Percentiles rank a stretch among this genome's conserved stretches.
These are phyloP conservation scores for Pelargonium australe DNA, from an alignment of 441 rosid genomes.

Conservation along the genomic window DNA sequence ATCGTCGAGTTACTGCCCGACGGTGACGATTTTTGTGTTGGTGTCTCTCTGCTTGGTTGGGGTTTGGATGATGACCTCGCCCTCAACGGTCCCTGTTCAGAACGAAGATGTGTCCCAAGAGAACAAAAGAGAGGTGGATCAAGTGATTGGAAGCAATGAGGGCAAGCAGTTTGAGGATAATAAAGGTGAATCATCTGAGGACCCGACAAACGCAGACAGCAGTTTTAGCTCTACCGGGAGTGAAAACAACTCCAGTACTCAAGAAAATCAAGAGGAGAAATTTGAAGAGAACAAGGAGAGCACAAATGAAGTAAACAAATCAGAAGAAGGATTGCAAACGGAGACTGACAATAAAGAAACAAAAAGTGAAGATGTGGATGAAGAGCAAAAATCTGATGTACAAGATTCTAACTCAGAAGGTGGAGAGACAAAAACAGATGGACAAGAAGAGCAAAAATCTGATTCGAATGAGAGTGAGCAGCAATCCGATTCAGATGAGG, in stretches of 20 bases:
- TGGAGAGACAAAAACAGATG: slow-evolving; percentile 29
- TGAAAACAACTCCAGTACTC: slow-evolving; percentile 23
- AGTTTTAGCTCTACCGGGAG: slow-evolving; percentile 21
- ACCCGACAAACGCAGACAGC: slow-evolving; percentile 47
- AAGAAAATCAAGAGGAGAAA: slow-evolving; percentile 39
- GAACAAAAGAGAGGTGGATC: slow-evolving; percentile 47
- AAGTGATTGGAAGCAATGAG: slow-evolving; percentile 31
- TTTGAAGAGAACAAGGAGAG: slow-evolving; percentile 23
- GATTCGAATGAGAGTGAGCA: slow-evolving; percentile 34
- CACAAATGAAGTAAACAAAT: slow-evolving; percentile 29
- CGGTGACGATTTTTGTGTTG: slow-evolving; percentile 61
- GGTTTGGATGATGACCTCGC: slow-evolving; percentile 91
- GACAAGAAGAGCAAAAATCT: slow-evolving; percentile 37
- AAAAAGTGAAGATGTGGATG: slow-evolving; percentile 21
- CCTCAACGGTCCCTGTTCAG: slow-evolving; percentile 55
- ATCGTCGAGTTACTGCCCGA: slow-evolving; percentile 65
- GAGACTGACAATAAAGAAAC: slow-evolving; percentile 25
- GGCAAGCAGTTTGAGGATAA: slow-evolving; percentile 44
- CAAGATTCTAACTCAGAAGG: slow-evolving; percentile 31
- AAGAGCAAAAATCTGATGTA: neutral
- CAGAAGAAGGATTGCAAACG: slow-evolving; percentile 28
- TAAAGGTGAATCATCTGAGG: slow-evolving; percentile 49
- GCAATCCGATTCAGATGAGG: slow-evolving; percentile 30
- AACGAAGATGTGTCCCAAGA: slow-evolving; percentile 48
- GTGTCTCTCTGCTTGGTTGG: slow-evolving; percentile 86